Evolutionary conservation across 2,329 filamentous ascomycete species (phyloP).

Genomic region (Cladosporium sp.): DNA sequence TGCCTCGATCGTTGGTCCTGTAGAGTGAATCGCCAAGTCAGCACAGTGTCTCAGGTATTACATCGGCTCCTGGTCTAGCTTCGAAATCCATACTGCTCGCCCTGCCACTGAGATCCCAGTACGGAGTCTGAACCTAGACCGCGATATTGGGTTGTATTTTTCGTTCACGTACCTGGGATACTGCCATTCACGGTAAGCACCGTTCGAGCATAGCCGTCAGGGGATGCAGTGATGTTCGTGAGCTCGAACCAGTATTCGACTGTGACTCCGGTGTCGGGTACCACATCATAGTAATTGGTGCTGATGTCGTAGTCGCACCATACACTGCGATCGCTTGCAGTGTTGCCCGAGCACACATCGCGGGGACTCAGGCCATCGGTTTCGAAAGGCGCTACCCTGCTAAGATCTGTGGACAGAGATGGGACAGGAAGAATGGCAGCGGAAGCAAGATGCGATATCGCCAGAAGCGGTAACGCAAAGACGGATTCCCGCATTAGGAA

Average conservation of each 20-base stretch:
- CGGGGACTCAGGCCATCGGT: background rate
- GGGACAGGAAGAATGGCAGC: background rate
- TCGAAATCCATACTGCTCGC: too few species aligned
- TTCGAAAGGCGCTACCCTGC: background rate
- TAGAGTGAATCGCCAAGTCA: background rate
- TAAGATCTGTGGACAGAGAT: background rate
- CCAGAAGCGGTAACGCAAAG: background rate
- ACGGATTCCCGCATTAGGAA: background rate
- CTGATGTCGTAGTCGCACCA: conserved; percentile 39
- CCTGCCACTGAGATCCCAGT: too few species aligned
- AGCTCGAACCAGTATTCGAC: conserved; percentile 48
- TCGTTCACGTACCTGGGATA: conserved; percentile 36
- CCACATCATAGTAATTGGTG: conserved; percentile 39
- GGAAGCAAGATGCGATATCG: background rate
- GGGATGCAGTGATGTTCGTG: conserved; percentile 45
- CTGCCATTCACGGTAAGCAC: conserved; percentile 49
- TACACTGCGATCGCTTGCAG: conserved; percentile 30
- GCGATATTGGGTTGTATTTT: background rate
- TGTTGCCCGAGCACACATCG: conserved; percentile 31
- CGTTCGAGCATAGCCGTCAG: conserved; percentile 46
- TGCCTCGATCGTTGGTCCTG: conserved; percentile 45
- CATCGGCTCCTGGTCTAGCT: background rate
- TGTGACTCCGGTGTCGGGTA: conserved; percentile 39
- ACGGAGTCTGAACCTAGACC: too few species aligned
- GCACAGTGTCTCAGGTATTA: background rate